Percentiles rank a stretch among this genome's conserved stretches.
phyloP scores from a whole-genome alignment of 2,329 filamentous ascomycete genomes.

The Epichloe elymi region DNA sequence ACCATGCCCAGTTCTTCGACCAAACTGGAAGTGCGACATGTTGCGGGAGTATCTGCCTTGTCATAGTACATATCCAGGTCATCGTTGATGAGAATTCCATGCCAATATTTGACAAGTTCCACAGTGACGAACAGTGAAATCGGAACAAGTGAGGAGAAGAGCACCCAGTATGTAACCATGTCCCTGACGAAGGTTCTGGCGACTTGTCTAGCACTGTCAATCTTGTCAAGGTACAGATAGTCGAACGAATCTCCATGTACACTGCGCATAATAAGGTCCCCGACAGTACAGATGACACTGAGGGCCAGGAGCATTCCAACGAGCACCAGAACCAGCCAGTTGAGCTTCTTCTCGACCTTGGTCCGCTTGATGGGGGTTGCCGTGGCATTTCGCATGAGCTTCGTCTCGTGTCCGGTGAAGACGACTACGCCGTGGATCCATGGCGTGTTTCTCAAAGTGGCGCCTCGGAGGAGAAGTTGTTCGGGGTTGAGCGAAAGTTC shows the following conservation, averaged over 20 bases:
- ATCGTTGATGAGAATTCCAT: slow-evolving; percentile 93
- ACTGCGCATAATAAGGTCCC: slow-evolving; percentile 70
- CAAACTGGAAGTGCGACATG: slow-evolving; percentile 88
- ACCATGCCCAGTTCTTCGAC: slow-evolving; percentile 97
- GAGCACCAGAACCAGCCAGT: slow-evolving; percentile 82
- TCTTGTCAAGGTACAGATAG: slow-evolving; percentile 58
- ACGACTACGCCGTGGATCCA: slow-evolving; percentile 96
- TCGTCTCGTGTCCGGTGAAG: slow-evolving; percentile 89
- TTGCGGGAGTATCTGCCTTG: slow-evolving; percentile 86
- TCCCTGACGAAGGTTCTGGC: slow-evolving; percentile 80
- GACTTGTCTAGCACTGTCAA: slow-evolving; percentile 39
- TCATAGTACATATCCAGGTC: slow-evolving; percentile 98
- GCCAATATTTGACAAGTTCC: slow-evolving; percentile 95
- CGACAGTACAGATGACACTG: slow-evolving; percentile 80
- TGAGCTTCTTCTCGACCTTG: slow-evolving; percentile 87
- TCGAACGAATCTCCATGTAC: slow-evolving; percentile 47
- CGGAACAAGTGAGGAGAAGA: slow-evolving; percentile 91
- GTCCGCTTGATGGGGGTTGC: slow-evolving; percentile 96
- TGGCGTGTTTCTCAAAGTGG: slow-evolving; percentile 87
- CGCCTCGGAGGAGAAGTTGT: slow-evolving; percentile 82
- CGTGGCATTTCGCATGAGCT: slow-evolving; percentile 96
- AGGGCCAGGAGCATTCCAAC: slow-evolving; percentile 72
- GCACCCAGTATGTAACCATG: slow-evolving; percentile 95
- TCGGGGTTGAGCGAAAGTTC: slow-evolving; percentile 83
- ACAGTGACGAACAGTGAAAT: slow-evolving; percentile 97